A percentile compares a stretch with the other conserved stretches of the same genome.
Conservation (phyloP, 306 rosid species). For the Pachyrhizus erosus region DNA sequence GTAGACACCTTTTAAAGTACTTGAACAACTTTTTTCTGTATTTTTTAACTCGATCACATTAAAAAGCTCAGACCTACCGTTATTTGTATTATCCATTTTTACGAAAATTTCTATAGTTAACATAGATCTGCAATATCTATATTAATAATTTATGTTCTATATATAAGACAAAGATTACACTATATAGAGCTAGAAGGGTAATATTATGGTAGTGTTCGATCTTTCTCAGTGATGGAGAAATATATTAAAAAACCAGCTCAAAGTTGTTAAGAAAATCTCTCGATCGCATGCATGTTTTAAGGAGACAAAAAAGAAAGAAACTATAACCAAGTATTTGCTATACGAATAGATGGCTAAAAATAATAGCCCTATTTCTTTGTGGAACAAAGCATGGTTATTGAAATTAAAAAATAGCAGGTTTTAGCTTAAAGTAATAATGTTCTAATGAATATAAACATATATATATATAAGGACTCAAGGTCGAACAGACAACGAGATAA, state of each 20-base stretch:
- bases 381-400: no score
- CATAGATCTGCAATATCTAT: neutral
- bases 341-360: neutral
- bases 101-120: no score
- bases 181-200: no score
- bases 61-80: neutral
- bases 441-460: no score
- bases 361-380: neutral
- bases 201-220: no score
- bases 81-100: neutral
- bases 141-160: neutral
- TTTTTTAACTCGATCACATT: neutral
- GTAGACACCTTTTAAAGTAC: neutral
- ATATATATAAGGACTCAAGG: conserved; percentile 32
- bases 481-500: conserved; percentile 64
- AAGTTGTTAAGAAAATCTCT: neutral
- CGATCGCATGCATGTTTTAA: no score
- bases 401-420: no score
- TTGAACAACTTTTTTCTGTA: neutral
- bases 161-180: neutral
- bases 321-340: no score
- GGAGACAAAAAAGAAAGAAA: no score
- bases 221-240: no score
- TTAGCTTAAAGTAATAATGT: no score
- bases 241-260: neutral